A percentile compares a stretch with the other conserved stretches of the same genome.
phyloP scores from a whole-genome alignment of 768 basidiomycete genomes.

The Cystoderma amianthinum region DNA sequence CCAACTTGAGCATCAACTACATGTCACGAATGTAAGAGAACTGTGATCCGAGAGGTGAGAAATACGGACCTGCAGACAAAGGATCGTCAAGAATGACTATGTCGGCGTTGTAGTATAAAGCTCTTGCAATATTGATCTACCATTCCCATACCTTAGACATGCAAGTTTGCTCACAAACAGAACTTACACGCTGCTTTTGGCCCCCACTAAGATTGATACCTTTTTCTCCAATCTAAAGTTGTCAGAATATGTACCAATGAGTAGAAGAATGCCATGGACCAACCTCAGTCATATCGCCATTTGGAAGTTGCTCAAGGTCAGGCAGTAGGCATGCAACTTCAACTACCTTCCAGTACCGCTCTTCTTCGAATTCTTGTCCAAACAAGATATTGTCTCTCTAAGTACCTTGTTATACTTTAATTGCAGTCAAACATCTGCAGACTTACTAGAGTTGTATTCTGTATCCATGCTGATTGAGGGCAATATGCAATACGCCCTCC shows the following conservation, averaged over 20 bases:
- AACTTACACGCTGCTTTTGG: slow-evolving; percentile 49
- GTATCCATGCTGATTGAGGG: slow-evolving; percentile 73
- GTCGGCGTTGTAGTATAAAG: slow-evolving; percentile 60
- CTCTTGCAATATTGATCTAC: slow-evolving; percentile 64
- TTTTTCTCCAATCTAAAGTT: slow-evolving; percentile 58
- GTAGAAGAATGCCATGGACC: neutral
- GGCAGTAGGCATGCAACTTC: slow-evolving; percentile 51
- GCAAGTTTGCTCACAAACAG: too few species aligned
- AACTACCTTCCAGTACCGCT: slow-evolving; percentile 58
- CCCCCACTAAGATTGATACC: slow-evolving; percentile 65
- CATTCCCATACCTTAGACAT: too few species aligned
- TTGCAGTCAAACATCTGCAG: too few species aligned
- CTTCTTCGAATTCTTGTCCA: slow-evolving; percentile 57
- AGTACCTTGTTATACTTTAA: too few species aligned
- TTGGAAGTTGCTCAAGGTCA: slow-evolving; percentile 58
- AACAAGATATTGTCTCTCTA: slow-evolving; percentile 65
- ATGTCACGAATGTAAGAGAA: neutral
- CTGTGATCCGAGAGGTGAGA: neutral
- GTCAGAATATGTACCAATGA: neutral
- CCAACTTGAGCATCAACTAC: slow-evolving; percentile 73
- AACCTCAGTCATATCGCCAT: slow-evolving; percentile 73
- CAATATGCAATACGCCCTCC: slow-evolving; percentile 66
- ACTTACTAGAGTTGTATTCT: slow-evolving; percentile 55
- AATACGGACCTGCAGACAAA: slow-evolving; percentile 45
- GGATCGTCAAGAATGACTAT: slow-evolving; percentile 60